Base-by-base conservation (phyloP, 768 basidiomycete species). In the Pholiota conissans region DNA sequence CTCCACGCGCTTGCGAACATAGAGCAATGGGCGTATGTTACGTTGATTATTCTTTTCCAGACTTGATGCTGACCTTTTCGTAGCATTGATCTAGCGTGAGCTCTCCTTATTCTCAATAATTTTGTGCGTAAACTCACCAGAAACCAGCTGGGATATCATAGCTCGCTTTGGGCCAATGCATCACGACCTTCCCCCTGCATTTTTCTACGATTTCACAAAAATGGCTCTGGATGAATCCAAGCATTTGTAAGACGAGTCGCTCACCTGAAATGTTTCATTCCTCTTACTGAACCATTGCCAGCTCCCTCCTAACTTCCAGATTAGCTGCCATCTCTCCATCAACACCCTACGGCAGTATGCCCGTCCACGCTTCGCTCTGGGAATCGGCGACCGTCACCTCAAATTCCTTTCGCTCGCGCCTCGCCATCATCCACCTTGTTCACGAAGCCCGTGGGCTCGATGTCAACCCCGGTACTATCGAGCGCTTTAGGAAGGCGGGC, bases 161-260 rank as follows among this genome's bases (percentile, higher is more conserved):
- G 90, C 82, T 7, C 80, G 91, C 0, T 92, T 90, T 68, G 89
- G 87, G 0, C 81, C 82, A 54, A 76, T 63, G 29, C 79, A 84
- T 70, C 80, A 73, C 8, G 72, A 84, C 46, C 72, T 93, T 14
- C 90, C 91, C 0, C 82, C 81, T 6, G 84, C 86, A 13, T 92
- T 91, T 73, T 92, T 89, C 73, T 81, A 84, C 20, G 90, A 93
- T 71, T 94, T 91, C 67, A 79, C 89, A 1, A 90, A 89, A 68
- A 88, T 94, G 75, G 91, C 90, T 0, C 78, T 92, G 30, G 92
- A 94, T 72, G 91, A 94, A 67, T 85, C 84, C n/a, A 90, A 91
- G 67, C 91, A 91, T 68, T 93, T 91, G 78, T 83, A 60, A n/a
- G n/a, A n/a, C 28, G 71, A 22, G n/a, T 13, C 9, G n/a, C 59